These are phyloP conservation scores for Carex kokanica DNA, from an alignment of 176 grass and related monocot species.

Conservation along the genomic window DNA sequence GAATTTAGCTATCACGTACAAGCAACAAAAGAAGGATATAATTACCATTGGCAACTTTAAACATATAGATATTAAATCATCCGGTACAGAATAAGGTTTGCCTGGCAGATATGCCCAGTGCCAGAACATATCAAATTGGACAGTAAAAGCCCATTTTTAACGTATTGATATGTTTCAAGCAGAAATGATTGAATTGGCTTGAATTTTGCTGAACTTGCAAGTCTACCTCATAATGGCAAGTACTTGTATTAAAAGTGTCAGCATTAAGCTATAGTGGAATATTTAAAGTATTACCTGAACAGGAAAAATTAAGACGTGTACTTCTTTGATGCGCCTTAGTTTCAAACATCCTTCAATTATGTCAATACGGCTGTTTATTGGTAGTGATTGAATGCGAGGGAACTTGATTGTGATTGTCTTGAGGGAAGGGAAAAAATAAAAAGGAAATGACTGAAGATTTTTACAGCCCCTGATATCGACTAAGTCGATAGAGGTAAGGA, in stretches of 20 bases:
- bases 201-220: neutral
- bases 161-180: neutral
- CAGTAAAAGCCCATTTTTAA: neutral
- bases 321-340: neutral
- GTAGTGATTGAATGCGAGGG: neutral
- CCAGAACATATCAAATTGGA: neutral
- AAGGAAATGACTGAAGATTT: conserved; percentile 5
- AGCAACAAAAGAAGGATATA: neutral
- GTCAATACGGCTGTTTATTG: neutral
- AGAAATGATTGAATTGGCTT: neutral
- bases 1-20: neutral
- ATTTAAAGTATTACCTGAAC: neutral
- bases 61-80: neutral
- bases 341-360: neutral
- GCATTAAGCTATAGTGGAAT: neutral
- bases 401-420: neutral
- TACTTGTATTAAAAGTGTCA: neutral
- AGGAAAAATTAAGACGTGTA: neutral
- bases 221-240: neutral
- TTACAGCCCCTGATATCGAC: fast-evolving
- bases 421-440: conserved; percentile 16
- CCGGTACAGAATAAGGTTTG: neutral
- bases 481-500: conserved; percentile 22
- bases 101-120: neutral
- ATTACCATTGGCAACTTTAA: neutral